Percentiles rank a stretch among this genome's conserved stretches.
Evolutionary conservation across 768 basidiomycete genomes (phyloP).

Genomic region (Tylopilus rubrobrunneus): DNA sequence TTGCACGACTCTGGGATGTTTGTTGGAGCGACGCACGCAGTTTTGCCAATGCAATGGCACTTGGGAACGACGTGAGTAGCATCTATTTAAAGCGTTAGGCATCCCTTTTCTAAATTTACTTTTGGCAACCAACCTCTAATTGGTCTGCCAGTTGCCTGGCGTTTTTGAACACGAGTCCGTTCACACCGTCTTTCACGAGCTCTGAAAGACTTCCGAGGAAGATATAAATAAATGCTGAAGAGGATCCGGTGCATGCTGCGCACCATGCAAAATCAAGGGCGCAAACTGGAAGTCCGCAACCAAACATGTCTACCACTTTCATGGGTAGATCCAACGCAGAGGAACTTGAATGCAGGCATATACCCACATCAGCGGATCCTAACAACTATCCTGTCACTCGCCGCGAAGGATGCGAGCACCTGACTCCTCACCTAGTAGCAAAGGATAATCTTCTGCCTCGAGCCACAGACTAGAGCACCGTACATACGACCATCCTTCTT

Average conservation of each 20-base stretch:
- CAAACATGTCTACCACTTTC: conserved; percentile 99
- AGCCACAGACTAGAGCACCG: conserved; percentile 83
- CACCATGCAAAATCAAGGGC: conserved; percentile 86
- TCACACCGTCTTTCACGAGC: conserved; percentile 78
- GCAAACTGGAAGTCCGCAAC: conserved; percentile 90
- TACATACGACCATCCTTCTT: conserved; percentile 70
- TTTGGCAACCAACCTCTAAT: conserved; percentile 42
- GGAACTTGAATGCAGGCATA: conserved; percentile 87
- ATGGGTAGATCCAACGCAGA: conserved; percentile 92
- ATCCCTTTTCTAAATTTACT: background rate
- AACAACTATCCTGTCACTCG: background rate
- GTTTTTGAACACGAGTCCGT: conserved; percentile 75
- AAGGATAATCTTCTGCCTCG: conserved; percentile 85
- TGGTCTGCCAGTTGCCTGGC: conserved; percentile 67
- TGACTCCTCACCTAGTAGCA: conserved; percentile 61
- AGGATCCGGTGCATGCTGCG: conserved; percentile 17
- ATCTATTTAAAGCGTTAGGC: conserved; percentile 34
- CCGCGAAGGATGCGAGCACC: background rate
- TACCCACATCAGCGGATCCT: conserved; percentile 91
- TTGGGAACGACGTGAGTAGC: conserved; percentile 59
- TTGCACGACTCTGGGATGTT: conserved; percentile 26
- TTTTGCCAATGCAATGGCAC: conserved; percentile 42
- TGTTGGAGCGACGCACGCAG: conserved; percentile 50
- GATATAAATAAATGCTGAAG: background rate
- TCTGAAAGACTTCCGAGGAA: conserved; percentile 62